These are phyloP conservation scores for Kurtzmaniella quercitrusa DNA, from an alignment of 1,139 yeast genomes.

Conservation along the genomic window DNA sequence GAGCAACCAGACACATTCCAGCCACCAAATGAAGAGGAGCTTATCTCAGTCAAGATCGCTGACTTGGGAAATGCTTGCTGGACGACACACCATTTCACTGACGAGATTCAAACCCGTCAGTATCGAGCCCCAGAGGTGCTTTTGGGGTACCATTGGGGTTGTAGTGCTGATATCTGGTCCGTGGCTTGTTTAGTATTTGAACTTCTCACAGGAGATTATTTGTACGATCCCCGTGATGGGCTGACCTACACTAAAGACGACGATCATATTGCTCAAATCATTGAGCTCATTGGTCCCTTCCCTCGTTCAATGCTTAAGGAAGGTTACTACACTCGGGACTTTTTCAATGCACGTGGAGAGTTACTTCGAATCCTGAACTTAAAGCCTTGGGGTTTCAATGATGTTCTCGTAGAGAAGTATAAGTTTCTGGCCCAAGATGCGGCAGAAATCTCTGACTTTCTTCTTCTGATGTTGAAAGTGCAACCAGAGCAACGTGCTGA, in stretches of 20 bases:
- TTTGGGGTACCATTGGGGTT: conserved; percentile 49
- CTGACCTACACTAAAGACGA: conserved; percentile 45
- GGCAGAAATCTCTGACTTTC: conserved; percentile 54
- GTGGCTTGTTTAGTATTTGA: conserved; percentile 46
- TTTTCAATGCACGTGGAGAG: conserved; percentile 48
- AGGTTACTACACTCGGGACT: conserved; percentile 40
- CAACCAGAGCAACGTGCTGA: conserved; percentile 72
- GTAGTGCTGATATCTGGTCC: conserved; percentile 47
- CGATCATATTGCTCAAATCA: conserved; percentile 48
- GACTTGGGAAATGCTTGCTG: conserved; percentile 52
- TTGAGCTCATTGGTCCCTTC: conserved; percentile 43
- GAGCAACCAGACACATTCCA: conserved; percentile 5
- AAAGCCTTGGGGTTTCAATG: conserved; percentile 48
- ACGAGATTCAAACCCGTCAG: conserved; percentile 49
- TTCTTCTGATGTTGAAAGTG: conserved; percentile 67
- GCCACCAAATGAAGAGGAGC: conserved; percentile 36
- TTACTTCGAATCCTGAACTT: conserved; percentile 54
- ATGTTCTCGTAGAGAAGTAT: conserved; percentile 53
- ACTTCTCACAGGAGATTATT: conserved; percentile 45
- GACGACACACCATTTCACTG: conserved; percentile 48
- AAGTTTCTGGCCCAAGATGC: conserved; percentile 56
- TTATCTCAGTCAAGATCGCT: conserved; percentile 47
- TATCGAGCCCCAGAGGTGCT: conserved; percentile 47
- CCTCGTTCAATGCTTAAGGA: conserved; percentile 43
- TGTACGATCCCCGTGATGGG: conserved; percentile 47